Percentiles rank a stretch among this genome's conserved stretches.
Evolutionary conservation across 2,329 filamentous ascomycete species (phyloP).

Genomic region (Fusarium lateritium): DNA sequence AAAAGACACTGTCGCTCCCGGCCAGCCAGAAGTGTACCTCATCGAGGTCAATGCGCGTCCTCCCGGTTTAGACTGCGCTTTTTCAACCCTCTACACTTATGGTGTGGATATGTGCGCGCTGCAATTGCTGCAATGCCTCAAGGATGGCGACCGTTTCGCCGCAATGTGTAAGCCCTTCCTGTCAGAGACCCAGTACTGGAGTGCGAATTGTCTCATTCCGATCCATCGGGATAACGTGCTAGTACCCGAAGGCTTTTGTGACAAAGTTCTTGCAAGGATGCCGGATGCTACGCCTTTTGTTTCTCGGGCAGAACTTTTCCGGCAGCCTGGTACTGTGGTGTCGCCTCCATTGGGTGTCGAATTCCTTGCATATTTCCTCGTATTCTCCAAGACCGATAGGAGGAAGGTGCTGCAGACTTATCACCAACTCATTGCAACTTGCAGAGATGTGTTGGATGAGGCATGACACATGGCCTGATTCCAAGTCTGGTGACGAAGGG

Average conservation of each 20-base stretch:
- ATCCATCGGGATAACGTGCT: constrained; percentile 4
- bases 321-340: not conserved
- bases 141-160: not conserved
- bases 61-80: not conserved
- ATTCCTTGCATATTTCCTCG: constrained; percentile 4
- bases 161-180: constrained; percentile 4
- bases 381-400: not conserved
- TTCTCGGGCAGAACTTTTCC: not conserved
- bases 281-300: not conserved
- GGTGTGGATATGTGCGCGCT: constrained; percentile 1
- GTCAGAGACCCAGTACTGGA: constrained; percentile 4
- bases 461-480: too few species aligned
- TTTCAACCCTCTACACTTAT: not conserved
- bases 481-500: too few species aligned
- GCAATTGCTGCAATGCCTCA: not conserved
- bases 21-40: not conserved
- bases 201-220: not conserved
- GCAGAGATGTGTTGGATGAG: not conserved
- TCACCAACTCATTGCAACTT: not conserved
- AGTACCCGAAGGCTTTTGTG: not conserved
- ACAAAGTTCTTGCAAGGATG: not conserved
- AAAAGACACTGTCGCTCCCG: accelerated
- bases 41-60: constrained; percentile 1
- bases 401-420: not conserved
- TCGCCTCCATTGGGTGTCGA: not conserved